These are phyloP conservation scores for Tricholoma matsutake DNA, from an alignment of 768 basidiomycete genomes.

Conservation along the genomic window DNA sequence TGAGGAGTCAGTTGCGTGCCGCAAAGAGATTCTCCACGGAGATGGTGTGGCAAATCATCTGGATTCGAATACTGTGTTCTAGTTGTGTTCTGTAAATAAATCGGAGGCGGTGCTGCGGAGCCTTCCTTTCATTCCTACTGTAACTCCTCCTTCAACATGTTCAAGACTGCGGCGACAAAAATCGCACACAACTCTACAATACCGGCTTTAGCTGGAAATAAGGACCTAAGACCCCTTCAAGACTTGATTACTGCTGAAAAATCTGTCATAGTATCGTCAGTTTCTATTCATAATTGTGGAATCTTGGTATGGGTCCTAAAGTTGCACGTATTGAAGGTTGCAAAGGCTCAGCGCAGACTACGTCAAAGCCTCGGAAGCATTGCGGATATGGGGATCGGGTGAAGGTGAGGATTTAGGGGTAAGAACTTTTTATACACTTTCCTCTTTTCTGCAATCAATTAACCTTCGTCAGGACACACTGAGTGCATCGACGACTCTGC, in stretches of 20 bases:
- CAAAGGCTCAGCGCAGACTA: constrained; percentile 67
- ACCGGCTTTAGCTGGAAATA: constrained; percentile 64
- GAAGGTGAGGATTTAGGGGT: constrained; percentile 85
- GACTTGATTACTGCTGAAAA: constrained; percentile 92
- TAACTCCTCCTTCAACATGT: constrained; percentile 48
- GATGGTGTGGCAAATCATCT: no score
- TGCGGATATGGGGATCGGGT: constrained; percentile 69
- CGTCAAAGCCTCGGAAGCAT: constrained; percentile 65
- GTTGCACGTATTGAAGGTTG: constrained; percentile 35
- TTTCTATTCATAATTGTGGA: constrained; percentile 15
- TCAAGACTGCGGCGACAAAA: constrained; percentile 74
- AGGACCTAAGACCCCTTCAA: constrained; percentile 78
- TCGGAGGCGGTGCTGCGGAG: neutral
- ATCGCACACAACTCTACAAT: constrained; percentile 89
- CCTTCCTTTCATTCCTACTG: no score
- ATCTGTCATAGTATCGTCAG: constrained; percentile 69
- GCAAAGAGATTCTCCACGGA: constrained; percentile 17
- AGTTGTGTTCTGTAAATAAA: neutral
- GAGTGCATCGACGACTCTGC: constrained; percentile 61
- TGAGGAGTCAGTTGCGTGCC: constrained; percentile 14
- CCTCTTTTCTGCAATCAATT: constrained; percentile 3
- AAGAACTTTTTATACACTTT: constrained; percentile 23
- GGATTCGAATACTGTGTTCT: no score
- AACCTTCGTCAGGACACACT: constrained; percentile 60
- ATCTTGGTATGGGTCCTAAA: neutral